Percentiles rank a stretch among this genome's conserved stretches.
Evolutionary conservation across 1,139 yeast species (phyloP).

Genomic region (Saccharomyces hybrid): DNA sequence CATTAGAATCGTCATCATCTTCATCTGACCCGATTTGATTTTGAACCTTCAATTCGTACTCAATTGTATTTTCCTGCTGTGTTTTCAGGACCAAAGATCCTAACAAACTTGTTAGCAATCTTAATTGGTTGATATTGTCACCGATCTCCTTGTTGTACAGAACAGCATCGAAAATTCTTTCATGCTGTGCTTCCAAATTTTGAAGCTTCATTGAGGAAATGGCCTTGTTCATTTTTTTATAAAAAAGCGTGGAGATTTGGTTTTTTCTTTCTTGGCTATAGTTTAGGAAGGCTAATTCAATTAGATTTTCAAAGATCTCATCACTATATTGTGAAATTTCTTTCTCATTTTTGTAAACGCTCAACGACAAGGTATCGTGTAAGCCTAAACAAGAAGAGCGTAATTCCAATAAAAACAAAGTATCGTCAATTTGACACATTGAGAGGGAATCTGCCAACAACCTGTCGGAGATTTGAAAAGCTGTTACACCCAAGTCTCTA

Average conservation of each 20-base stretch:
- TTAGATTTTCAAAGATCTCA: conserved; percentile 22
- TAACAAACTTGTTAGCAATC: conserved; percentile 36
- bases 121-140: conserved; percentile 28
- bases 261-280: conserved; percentile 13
- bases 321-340: conserved; percentile 24
- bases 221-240: conserved; percentile 17
- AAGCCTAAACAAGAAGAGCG: conserved; percentile 44
- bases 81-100: conserved; percentile 31
- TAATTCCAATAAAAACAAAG: conserved; percentile 35
- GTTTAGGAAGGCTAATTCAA: conserved; percentile 23
- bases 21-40: conserved; percentile 21
- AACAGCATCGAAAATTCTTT: conserved; percentile 15
- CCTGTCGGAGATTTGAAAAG: conserved; percentile 19
- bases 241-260: conserved; percentile 24
- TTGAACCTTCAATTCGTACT: conserved; percentile 44
- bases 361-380: conserved; percentile 18
- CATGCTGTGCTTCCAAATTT: conserved; percentile 12
- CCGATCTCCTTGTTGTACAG: not conserved
- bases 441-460: conserved; percentile 48
- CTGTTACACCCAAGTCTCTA: conserved; percentile 3
- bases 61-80: conserved; percentile 56
- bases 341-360: not conserved
- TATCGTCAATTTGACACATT: conserved; percentile 38
- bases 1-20: conserved; percentile 17
- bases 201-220: conserved; percentile 12